Conservation (phyloP, 306 rosid species). For the apple (Malus domestica) region DNA sequence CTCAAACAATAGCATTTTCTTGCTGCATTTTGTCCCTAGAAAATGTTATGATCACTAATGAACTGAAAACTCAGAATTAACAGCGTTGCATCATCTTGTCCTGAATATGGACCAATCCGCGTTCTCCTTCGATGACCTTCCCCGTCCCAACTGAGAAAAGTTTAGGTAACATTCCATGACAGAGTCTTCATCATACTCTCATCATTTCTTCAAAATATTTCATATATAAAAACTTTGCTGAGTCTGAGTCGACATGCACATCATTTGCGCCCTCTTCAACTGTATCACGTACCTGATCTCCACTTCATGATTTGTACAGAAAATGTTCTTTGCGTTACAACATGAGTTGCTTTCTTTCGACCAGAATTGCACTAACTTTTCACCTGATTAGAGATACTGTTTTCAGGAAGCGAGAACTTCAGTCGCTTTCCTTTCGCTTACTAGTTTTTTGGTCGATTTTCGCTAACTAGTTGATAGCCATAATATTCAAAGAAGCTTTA, state of each 20-base stretch:
- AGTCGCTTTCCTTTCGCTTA: background rate
- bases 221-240: background rate
- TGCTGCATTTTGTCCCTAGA: no score
- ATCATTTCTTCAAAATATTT: background rate
- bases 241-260: background rate
- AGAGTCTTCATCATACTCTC: background rate
- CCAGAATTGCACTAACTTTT: background rate
- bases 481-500: conserved; percentile 1
- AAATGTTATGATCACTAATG: background rate
- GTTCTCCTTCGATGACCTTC: background rate
- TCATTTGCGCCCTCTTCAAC: background rate
- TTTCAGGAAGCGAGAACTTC: background rate
- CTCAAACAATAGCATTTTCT: no score
- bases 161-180: background rate
- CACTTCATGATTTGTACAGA: background rate
- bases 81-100: background rate
- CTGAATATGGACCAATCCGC: background rate
- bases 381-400: background rate
- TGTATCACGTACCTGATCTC: background rate
- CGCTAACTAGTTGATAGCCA: background rate
- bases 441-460: background rate
- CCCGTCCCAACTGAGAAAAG: background rate
- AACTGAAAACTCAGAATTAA: background rate
- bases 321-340: background rate
- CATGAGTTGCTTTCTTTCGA: background rate